A percentile compares a stretch with the other conserved stretches of the same genome.
phyloP scores from a whole-genome alignment of 2,329 filamentous ascomycete genomes.

The Kalmusia sp. region DNA sequence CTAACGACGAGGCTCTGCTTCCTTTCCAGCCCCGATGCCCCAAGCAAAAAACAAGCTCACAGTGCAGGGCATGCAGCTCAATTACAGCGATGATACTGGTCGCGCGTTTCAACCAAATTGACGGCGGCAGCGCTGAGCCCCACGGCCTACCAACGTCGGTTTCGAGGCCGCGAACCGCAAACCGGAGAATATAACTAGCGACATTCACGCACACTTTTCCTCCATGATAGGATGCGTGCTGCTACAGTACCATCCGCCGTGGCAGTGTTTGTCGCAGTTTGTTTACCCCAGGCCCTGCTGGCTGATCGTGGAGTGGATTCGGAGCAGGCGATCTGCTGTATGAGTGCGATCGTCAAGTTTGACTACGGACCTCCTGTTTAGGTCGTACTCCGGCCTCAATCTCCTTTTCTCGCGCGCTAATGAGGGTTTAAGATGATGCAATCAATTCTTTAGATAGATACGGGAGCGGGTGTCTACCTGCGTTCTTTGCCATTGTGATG shows the following conservation, averaged over 20 bases:
- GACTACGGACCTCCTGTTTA: not conserved
- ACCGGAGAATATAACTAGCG: not conserved
- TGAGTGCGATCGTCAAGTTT: not conserved
- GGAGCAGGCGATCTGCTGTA: not conserved
- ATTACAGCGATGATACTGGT: conserved; percentile 5
- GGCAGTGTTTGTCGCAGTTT: not conserved
- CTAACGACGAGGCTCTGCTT: not conserved
- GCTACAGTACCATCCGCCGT: not conserved
- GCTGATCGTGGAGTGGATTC: not conserved
- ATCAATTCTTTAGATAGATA: not conserved
- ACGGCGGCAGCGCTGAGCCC: conserved; percentile 1
- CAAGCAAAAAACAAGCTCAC: not conserved
- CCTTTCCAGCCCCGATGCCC: not conserved
- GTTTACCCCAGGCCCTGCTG: not conserved
- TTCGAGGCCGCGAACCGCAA: conserved; percentile 1
- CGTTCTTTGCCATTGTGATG: no score
- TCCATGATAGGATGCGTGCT: not conserved
- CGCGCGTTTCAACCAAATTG: conserved; percentile 9
- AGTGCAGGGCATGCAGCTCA: no score
- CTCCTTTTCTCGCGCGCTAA: not conserved
- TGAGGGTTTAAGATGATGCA: not conserved
- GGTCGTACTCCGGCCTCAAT: not conserved
- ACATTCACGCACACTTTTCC: not conserved
- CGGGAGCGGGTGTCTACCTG: no score
- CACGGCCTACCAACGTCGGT: conserved; percentile 2